phyloP scores from a whole-genome alignment of 2,329 filamentous ascomycete species.

The Phialophora chinensis region DNA sequence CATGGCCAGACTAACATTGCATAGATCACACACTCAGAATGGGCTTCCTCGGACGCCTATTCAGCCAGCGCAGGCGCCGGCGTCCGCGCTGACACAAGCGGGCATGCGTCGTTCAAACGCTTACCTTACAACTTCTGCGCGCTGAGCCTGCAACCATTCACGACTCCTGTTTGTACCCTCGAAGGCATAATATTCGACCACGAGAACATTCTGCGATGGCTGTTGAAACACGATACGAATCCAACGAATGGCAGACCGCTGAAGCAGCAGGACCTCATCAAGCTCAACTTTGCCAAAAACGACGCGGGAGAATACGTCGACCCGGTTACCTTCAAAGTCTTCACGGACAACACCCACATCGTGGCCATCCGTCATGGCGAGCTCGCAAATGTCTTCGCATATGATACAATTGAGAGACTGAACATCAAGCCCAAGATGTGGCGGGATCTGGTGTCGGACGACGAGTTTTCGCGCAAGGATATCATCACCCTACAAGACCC shows the following conservation, averaged over 20 bases:
- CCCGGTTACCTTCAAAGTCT: slow-evolving; percentile 95
- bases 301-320: slow-evolving; percentile 91
- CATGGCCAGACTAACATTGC: slow-evolving; percentile 13
- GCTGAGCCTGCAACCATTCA: slow-evolving; percentile 91
- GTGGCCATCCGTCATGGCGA: slow-evolving; percentile 79
- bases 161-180: slow-evolving; percentile 88
- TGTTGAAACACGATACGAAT: slow-evolving; percentile 91
- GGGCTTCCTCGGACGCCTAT: slow-evolving; percentile 89
- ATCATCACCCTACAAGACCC: slow-evolving; percentile 97
- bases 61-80: slow-evolving; percentile 77
- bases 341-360: slow-evolving; percentile 97
- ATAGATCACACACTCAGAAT: slow-evolving; percentile 95
- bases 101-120: slow-evolving; percentile 75
- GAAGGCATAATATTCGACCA: slow-evolving; percentile 92
- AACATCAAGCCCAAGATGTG: slow-evolving; percentile 98
- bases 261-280: slow-evolving; percentile 81
- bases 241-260: slow-evolving; percentile 83
- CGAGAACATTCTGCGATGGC: slow-evolving; percentile 91
- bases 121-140: slow-evolving; percentile 99
- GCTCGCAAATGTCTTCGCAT: slow-evolving; percentile 94
- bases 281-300: slow-evolving; percentile 90
- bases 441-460: slow-evolving; percentile 85
- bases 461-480: slow-evolving; percentile 84
- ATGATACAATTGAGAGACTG: slow-evolving; percentile 91
- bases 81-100: slow-evolving; percentile 61